phyloP scores from a whole-genome alignment of 176 grass and related monocot species.

The Phragmites australis region DNA sequence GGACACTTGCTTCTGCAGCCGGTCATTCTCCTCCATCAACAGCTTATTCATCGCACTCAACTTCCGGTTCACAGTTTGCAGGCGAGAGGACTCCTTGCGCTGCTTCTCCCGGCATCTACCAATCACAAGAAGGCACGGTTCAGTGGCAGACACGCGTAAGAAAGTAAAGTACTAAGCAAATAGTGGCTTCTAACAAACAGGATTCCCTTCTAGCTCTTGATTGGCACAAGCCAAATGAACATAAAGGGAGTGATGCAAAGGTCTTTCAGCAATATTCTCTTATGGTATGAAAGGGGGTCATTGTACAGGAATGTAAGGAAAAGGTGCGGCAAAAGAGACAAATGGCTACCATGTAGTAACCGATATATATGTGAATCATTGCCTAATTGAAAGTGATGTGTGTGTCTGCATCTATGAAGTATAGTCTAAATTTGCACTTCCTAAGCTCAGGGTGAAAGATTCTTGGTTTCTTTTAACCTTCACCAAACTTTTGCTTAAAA shows the following conservation, averaged over 20 bases:
- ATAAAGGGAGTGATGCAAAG: conserved; percentile 22
- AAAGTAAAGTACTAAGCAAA: not conserved
- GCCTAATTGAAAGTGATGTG: conserved; percentile 50
- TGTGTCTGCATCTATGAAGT: conserved; percentile 32
- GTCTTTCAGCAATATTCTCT: conserved; percentile 11
- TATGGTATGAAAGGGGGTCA: not conserved
- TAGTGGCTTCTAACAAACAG: conserved; percentile 12
- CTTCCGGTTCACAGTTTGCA: conserved; percentile 95
- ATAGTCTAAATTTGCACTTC: conserved; percentile 19
- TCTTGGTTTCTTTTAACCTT: conserved; percentile 11
- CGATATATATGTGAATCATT: conserved; percentile 49
- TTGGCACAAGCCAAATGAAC: conserved; percentile 13
- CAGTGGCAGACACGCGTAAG: conserved; percentile 10
- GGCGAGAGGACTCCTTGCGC: conserved; percentile 92
- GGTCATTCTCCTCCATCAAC: conserved; percentile 99
- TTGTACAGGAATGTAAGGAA: conserved; percentile 33
- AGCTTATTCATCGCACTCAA: conserved; percentile 94
- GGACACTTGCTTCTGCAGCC: conserved; percentile 95
- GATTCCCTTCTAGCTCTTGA: conserved; percentile 14
- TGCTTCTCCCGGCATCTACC: conserved; percentile 95
- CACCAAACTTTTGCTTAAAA: conserved; percentile 29
- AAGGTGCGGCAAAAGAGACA: conserved; percentile 48
- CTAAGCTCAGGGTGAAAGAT: not conserved
- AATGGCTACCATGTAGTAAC: conserved; percentile 31
- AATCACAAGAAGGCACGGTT: conserved; percentile 24